A percentile compares a stretch with the other conserved stretches of the same genome.
Evolutionary conservation across 495 filamentous ascomycete species (phyloP).

Genomic region (Aspergillus incahuasiensis): DNA sequence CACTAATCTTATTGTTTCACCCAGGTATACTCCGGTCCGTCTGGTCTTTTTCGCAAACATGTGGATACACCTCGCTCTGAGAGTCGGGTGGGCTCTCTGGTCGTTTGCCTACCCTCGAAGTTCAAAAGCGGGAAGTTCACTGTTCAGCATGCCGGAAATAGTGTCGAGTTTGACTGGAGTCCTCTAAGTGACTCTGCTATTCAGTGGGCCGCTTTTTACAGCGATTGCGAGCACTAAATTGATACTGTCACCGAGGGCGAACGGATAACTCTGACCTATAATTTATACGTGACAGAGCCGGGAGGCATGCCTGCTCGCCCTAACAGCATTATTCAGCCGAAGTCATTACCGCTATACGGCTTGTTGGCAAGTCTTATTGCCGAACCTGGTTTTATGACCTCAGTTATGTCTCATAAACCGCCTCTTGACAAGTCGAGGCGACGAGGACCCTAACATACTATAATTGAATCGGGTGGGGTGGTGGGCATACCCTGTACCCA

Average conservation of each 20-base stretch:
- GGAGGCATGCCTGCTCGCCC: too few species aligned
- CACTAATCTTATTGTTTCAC: too few species aligned
- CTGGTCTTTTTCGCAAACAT: conserved; percentile 48
- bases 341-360: not conserved
- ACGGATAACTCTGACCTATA: conserved; percentile 56
- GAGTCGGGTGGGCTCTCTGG: conserved; percentile 51
- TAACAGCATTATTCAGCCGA: not conserved
- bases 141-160: conserved; percentile 24
- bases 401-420: too few species aligned
- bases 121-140: conserved; percentile 33
- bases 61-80: conserved; percentile 51
- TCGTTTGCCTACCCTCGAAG: conserved; percentile 45
- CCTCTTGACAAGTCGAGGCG: too few species aligned
- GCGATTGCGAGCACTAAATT: conserved; percentile 58
- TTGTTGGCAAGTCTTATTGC: not conserved
- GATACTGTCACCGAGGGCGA: conserved; percentile 45
- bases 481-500: not conserved
- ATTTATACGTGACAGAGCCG: conserved; percentile 37
- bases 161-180: conserved; percentile 26
- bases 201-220: conserved; percentile 59
- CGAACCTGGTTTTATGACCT: not conserved
- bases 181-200: conserved; percentile 23
- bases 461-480: too few species aligned
- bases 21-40: conserved; percentile 48
- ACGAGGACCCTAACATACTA: not conserved